These are phyloP conservation scores for Ustilago xerochloae DNA, from an alignment of 1,284 basidiomycete genomes.

Conservation along the genomic window DNA sequence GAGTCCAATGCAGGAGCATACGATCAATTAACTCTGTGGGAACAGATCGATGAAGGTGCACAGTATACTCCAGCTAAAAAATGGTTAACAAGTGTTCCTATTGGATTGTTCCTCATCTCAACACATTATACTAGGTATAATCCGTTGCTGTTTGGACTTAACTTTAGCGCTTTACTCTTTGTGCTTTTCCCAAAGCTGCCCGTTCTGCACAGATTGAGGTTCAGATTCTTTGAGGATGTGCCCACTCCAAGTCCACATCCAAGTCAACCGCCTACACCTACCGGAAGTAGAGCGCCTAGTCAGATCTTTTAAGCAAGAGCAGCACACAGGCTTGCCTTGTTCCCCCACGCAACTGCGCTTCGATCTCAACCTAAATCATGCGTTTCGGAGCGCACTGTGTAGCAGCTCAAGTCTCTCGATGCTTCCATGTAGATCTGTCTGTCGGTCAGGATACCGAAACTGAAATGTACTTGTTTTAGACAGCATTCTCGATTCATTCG, in stretches of 20 bases:
- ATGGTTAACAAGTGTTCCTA: slow-evolving; percentile 91
- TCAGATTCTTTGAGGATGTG: slow-evolving; percentile 43
- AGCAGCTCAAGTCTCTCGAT: no score
- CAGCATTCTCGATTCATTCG: no score
- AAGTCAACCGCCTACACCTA: slow-evolving; percentile 55
- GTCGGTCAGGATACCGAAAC: no score
- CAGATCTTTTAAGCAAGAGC: slow-evolving; percentile 9
- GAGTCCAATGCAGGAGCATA: slow-evolving; percentile 88
- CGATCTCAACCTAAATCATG: no score
- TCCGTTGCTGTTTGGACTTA: slow-evolving; percentile 90
- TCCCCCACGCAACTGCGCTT: no score
- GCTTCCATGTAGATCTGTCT: no score
- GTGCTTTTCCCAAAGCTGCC: slow-evolving; percentile 97
- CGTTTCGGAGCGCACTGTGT: no score
- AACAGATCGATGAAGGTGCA: slow-evolving; percentile 98
- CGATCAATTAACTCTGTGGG: slow-evolving; percentile 97
- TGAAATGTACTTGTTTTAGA: no score
- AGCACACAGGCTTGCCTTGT: no score
- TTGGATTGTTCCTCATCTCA: slow-evolving; percentile 93
- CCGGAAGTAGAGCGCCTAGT: slow-evolving; percentile 31
- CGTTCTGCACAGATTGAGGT: slow-evolving; percentile 70
- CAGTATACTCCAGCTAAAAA: slow-evolving; percentile 99
- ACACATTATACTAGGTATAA: slow-evolving; percentile 90
- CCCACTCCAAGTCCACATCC: slow-evolving; percentile 51
- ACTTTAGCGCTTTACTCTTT: slow-evolving; percentile 84